phyloP scores from a whole-genome alignment of 2,329 filamentous ascomycete genomes.

The Byssoonygena ceratinophila region DNA sequence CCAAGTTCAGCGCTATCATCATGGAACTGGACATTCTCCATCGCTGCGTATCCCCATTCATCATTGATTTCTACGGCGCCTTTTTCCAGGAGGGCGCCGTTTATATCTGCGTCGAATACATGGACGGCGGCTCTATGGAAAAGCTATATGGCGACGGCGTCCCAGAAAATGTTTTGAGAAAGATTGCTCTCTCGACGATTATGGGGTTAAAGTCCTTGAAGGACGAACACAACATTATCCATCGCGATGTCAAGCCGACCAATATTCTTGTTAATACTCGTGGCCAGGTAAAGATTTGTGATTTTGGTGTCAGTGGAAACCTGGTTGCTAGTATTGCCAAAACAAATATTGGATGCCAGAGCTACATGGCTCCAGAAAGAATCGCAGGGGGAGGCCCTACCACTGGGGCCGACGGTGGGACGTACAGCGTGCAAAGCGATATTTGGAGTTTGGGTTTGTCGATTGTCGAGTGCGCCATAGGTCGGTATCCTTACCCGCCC shows the following conservation, averaged over 20 bases:
- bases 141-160: conserved; percentile 87
- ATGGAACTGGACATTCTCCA: conserved; percentile 96
- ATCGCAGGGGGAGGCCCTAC: conserved; percentile 76
- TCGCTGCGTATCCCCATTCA: conserved; percentile 87
- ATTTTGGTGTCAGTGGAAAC: conserved; percentile 95
- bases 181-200: conserved; percentile 81
- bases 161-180: conserved; percentile 75
- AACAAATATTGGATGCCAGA: conserved; percentile 97
- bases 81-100: conserved; percentile 99
- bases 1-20: conserved; percentile 92
- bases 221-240: conserved; percentile 98
- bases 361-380: conserved; percentile 96
- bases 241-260: conserved; percentile 97
- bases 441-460: conserved; percentile 94
- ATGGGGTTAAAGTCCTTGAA: conserved; percentile 89
- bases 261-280: conserved; percentile 87
- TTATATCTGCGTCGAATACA: conserved; percentile 98
- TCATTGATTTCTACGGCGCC: conserved; percentile 96
- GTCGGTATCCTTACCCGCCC: conserved; percentile 88
- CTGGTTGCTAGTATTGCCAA: conserved; percentile 94
- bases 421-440: conserved; percentile 95
- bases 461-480: conserved; percentile 91
- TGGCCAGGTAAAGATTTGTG: conserved; percentile 94
- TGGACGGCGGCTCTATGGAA: conserved; percentile 97
- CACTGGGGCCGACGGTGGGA: conserved; percentile 60